These are phyloP conservation scores for Microsporum audouinii DNA, from an alignment of 2,329 filamentous ascomycete genomes.

Conservation along the genomic window DNA sequence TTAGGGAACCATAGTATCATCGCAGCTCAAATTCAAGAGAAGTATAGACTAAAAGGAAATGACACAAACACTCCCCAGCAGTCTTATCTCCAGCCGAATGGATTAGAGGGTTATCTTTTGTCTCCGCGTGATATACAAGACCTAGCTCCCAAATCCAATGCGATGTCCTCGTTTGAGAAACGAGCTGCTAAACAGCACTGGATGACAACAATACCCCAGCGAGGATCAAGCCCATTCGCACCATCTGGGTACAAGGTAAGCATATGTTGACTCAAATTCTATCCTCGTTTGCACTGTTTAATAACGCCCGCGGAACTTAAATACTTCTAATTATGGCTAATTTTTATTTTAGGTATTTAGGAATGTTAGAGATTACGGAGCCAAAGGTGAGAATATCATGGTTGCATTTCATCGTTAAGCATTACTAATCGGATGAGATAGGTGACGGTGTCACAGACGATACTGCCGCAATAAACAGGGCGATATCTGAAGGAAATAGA, in stretches of 20 bases:
- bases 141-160: background rate
- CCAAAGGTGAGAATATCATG: slow-evolving; percentile 21
- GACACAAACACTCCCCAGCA: slow-evolving; percentile 41
- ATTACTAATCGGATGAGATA: background rate
- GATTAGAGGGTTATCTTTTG: background rate
- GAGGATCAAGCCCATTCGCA: slow-evolving; percentile 5
- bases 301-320: background rate
- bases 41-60: background rate
- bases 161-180: background rate
- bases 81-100: background rate
- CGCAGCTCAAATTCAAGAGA: slow-evolving; percentile 2
- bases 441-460: slow-evolving; percentile 63
- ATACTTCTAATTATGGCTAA: background rate
- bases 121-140: background rate
- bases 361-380: slow-evolving; percentile 66
- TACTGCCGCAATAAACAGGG: slow-evolving; percentile 74
- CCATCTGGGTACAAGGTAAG: slow-evolving; percentile 7
- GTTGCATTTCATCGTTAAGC: background rate
- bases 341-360: slow-evolving; percentile 45
- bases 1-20: background rate
- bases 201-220: slow-evolving; percentile 1
- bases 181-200: background rate
- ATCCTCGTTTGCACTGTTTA: too few relatives aligned
- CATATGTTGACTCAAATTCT: background rate
- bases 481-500: slow-evolving; percentile 50